A percentile compares a stretch with the other conserved stretches of the same genome.
phyloP scores from a whole-genome alignment of 192 early-diverging fungal species.

The Rhizophagus sp. region DNA sequence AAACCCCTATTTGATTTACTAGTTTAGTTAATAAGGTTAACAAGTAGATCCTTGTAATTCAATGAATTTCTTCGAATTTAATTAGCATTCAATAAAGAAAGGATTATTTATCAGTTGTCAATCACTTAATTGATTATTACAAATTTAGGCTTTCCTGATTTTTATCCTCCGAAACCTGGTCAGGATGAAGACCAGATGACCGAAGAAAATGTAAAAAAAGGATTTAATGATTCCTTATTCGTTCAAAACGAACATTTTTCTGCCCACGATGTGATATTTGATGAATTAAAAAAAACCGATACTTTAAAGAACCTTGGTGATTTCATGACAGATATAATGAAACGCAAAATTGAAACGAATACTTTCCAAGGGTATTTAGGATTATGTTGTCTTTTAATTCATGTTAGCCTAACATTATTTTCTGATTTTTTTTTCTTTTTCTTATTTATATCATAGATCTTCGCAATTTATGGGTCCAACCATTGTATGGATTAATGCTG shows the following conservation, averaged over 20 bases:
- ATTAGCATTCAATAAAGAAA: neutral
- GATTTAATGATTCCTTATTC: constrained; percentile 48
- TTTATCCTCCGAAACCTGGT: constrained; percentile 45
- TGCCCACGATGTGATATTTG: constrained; percentile 53
- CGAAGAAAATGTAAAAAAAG: constrained; percentile 60
- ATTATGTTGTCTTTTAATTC: neutral
- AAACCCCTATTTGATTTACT: neutral
- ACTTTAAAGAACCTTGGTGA: constrained; percentile 40
- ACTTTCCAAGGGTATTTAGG: constrained; percentile 35
- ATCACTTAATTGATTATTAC: neutral
- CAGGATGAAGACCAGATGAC: constrained; percentile 50
- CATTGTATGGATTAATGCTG: constrained; percentile 43
- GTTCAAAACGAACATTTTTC: constrained; percentile 55
- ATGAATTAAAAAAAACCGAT: constrained; percentile 49
- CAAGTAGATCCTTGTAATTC: neutral
- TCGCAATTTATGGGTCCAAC: constrained; percentile 50
- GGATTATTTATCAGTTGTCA: neutral
- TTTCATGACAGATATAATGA: constrained; percentile 38
- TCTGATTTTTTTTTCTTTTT: neutral
- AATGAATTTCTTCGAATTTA: neutral
- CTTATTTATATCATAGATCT: constrained; percentile 31
- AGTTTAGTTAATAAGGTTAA: neutral
- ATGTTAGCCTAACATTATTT: neutral
- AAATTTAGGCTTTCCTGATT: constrained; percentile 42
- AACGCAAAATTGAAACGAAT: constrained; percentile 34